These are phyloP conservation scores for Neopestalotiopsis rosae DNA, from an alignment of 2,329 filamentous ascomycete genomes.

Conservation along the genomic window DNA sequence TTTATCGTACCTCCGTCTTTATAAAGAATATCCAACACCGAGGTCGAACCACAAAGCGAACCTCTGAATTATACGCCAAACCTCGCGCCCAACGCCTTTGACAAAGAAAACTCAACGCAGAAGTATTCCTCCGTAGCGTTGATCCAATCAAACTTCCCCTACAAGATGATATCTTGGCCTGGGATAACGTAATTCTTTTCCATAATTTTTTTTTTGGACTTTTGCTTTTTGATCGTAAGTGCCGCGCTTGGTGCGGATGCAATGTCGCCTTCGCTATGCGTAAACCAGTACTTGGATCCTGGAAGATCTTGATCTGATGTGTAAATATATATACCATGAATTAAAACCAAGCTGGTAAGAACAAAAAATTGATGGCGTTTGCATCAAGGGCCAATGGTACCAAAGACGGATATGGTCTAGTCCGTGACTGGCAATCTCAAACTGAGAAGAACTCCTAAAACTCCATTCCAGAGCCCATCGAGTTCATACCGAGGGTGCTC, in stretches of 20 bases:
- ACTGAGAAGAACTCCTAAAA: slow-evolving; percentile 35
- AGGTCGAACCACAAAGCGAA: too few species aligned
- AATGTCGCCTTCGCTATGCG: slow-evolving; percentile 10
- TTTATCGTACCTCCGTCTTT: background rate
- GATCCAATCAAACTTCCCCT: background rate
- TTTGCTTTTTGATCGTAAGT: background rate
- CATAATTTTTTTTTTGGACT: background rate
- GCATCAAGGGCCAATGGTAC: background rate
- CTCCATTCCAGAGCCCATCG: slow-evolving; percentile 45
- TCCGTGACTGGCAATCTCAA: slow-evolving; percentile 20
- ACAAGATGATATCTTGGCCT: background rate
- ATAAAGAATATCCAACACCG: background rate
- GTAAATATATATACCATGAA: background rate
- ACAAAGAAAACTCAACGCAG: background rate
- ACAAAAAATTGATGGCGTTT: background rate
- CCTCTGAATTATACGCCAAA: too few species aligned
- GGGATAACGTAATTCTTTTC: slow-evolving; percentile 1
- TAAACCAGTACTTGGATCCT: background rate
- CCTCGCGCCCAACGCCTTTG: background rate
- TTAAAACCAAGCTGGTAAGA: background rate
- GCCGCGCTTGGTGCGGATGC: background rate
- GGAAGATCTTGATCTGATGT: background rate
- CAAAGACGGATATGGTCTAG: background rate
- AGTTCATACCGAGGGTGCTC: slow-evolving; percentile 39
- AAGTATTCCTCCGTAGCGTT: slow-evolving; percentile 1